phyloP scores from a whole-genome alignment of 2,329 filamentous ascomycete species.

The Rhytidhysteron rufulum region DNA sequence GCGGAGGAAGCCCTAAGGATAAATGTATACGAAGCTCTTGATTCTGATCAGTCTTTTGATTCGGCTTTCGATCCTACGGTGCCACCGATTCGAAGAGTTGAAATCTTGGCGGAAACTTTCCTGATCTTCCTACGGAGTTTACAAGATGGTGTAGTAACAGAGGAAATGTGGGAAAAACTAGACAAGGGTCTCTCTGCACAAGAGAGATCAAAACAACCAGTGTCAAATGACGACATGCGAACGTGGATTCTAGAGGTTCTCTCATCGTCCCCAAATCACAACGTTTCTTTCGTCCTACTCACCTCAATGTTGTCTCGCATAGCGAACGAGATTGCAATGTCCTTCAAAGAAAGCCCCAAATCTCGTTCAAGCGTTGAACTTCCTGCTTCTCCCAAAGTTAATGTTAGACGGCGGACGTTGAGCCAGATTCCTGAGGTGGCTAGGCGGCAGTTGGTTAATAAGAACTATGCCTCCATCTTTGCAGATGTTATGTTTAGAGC shows the following conservation, averaged over 20 bases:
- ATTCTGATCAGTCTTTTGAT: conserved; percentile 62
- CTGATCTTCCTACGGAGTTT: conserved; percentile 71
- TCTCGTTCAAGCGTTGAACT: conserved; percentile 24
- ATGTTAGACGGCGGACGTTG: conserved; percentile 33
- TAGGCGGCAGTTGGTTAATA: conserved; percentile 58
- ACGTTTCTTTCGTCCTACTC: conserved; percentile 85
- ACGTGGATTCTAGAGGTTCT: conserved; percentile 70
- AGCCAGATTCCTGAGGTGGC: conserved; percentile 48
- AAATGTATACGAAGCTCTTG: conserved; percentile 61
- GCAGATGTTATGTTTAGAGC: conserved; percentile 59
- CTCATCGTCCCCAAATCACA: conserved; percentile 65
- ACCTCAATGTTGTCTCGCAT: conserved; percentile 69
- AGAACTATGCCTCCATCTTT: conserved; percentile 62
- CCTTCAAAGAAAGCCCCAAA: conserved; percentile 17
- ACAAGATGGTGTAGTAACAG: conserved; percentile 68
- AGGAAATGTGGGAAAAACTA: conserved; percentile 42
- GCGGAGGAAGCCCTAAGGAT: conserved; percentile 44
- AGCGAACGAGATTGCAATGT: conserved; percentile 48
- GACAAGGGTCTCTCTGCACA: conserved; percentile 21
- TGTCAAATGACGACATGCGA: conserved; percentile 52
- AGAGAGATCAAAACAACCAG: conserved; percentile 43
- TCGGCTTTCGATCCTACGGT: conserved; percentile 57
- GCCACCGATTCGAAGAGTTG: conserved; percentile 64
- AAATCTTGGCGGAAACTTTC: conserved; percentile 68
- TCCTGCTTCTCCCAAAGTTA: conserved; percentile 30